These are phyloP conservation scores for Leptomonas pyrrhocoris DNA, from an alignment of 208 protist species.

Conservation along the genomic window DNA sequence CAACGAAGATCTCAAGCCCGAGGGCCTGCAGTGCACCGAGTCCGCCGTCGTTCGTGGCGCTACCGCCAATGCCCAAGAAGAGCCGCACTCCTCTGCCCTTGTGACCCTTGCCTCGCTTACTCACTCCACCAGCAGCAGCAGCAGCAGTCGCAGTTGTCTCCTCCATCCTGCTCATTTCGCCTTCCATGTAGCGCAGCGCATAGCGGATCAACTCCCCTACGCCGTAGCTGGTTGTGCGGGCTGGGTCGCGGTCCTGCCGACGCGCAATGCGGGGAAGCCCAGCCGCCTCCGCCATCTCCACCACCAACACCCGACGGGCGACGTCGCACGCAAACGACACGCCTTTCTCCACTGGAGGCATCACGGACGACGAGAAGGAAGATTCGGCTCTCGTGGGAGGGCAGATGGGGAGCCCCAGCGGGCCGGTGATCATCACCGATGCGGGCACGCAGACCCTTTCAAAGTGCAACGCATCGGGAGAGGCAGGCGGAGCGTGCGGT, in stretches of 20 bases:
- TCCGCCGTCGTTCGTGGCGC: constrained; percentile 84
- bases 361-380: not conserved
- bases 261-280: constrained; percentile 61
- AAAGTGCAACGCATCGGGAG: constrained; percentile 6
- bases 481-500: not conserved
- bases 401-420: constrained; percentile 43
- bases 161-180: not conserved
- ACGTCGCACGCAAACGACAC: constrained; percentile 72
- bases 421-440: constrained; percentile 45
- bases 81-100: constrained; percentile 27
- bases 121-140: too few relatives aligned
- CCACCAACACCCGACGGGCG: constrained; percentile 44
- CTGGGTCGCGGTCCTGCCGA: constrained; percentile 45
- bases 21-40: constrained; percentile 80
- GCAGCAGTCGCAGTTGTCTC: not conserved
- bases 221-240: constrained; percentile 73
- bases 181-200: constrained; percentile 50
- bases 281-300: constrained; percentile 79
- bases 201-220: constrained; percentile 70
- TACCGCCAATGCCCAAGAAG: constrained; percentile 80
- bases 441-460: constrained; percentile 30
- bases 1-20: constrained; percentile 54
- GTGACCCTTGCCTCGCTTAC: constrained; percentile 3
- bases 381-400: not conserved
- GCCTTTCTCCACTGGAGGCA: not conserved